phyloP scores from a whole-genome alignment of 495 filamentous ascomycete genomes.

The Aspergillus haitiensis region DNA sequence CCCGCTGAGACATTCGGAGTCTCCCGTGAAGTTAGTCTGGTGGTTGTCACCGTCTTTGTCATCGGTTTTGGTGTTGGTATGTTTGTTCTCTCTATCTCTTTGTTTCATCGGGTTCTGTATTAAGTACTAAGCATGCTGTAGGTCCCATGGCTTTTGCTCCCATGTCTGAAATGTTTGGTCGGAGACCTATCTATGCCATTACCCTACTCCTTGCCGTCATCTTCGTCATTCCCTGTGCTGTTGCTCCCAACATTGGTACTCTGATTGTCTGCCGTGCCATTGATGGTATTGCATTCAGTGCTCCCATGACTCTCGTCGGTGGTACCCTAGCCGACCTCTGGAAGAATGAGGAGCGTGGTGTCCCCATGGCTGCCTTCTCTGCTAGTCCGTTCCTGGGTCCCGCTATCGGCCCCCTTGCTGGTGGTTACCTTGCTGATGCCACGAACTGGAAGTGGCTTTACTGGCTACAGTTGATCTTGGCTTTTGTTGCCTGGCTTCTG shows the following conservation, averaged over 20 bases:
- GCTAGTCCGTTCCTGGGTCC: conserved; percentile 79
- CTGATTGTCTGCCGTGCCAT: conserved; percentile 71
- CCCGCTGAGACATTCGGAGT: conserved; percentile 61
- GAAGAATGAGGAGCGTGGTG: conserved; percentile 77
- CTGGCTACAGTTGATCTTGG: conserved; percentile 76
- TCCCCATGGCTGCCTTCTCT: conserved; percentile 83
- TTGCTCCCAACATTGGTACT: conserved; percentile 71
- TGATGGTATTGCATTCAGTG: conserved; percentile 79
- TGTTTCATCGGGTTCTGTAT: background rate
- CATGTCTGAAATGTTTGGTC: conserved; percentile 68
- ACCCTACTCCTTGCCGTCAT: conserved; percentile 64
- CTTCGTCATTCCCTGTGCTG: conserved; percentile 76
- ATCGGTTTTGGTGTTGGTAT: conserved; percentile 75
- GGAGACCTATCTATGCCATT: conserved; percentile 61
- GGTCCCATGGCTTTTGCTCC: conserved; percentile 82
- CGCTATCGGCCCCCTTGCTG: conserved; percentile 69
- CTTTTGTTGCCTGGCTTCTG: conserved; percentile 62
- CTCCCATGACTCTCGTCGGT: conserved; percentile 81
- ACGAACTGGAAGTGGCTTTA: conserved; percentile 82
- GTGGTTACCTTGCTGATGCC: conserved; percentile 70
- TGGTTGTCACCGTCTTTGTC: conserved; percentile 72
- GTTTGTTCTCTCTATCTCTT: conserved; percentile 11
- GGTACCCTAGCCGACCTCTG: conserved; percentile 80
- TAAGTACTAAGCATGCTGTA: conserved; percentile 28
- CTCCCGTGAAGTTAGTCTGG: conserved; percentile 62